Conservation (phyloP, 305 asterid species). For the Fraxinus albicans region DNA sequence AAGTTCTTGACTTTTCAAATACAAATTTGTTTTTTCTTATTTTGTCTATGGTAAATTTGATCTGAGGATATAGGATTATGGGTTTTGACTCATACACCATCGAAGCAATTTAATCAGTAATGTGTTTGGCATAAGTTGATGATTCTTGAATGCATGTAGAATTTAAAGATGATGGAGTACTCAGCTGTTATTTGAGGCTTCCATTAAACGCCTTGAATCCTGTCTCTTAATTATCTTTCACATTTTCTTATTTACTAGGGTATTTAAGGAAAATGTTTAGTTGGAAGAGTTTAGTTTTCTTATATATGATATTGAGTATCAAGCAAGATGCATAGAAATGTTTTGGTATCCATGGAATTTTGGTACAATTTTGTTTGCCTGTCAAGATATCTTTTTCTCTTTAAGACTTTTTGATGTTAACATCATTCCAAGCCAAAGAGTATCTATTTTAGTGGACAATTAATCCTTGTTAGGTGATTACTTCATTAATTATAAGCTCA, state of each 20-base stretch:
- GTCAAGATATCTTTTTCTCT: not conserved
- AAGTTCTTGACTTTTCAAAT: slow-evolving; percentile 20
- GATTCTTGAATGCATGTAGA: too few relatives aligned
- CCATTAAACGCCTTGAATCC: too few relatives aligned
- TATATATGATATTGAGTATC: not conserved
- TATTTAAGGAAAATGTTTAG: not conserved
- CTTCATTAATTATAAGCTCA: slow-evolving; percentile 18
- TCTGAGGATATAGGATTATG: not conserved
- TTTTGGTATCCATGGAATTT: not conserved
- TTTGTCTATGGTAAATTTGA: not conserved
- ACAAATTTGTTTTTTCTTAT: slow-evolving; percentile 9
- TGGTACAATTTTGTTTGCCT: not conserved
- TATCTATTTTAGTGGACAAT: slow-evolving; percentile 28
- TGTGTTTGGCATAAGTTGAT: not conserved
- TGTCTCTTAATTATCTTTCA: not conserved
- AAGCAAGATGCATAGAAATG: not conserved
- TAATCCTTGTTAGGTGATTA: slow-evolving; percentile 31
- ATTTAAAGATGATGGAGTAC: too few relatives aligned
- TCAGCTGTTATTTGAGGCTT: too few relatives aligned
- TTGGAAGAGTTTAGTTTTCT: not conserved
- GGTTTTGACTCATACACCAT: not conserved
- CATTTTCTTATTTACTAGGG: not conserved
- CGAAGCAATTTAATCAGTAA: too few relatives aligned
- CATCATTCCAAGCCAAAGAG: slow-evolving; percentile 1
- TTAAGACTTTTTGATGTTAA: not conserved